Evolutionary conservation across 805 yeast species (phyloP), one percentile per base, ranked within the genome.

Genomic region (Starmerella gropengiesseri): DNA sequence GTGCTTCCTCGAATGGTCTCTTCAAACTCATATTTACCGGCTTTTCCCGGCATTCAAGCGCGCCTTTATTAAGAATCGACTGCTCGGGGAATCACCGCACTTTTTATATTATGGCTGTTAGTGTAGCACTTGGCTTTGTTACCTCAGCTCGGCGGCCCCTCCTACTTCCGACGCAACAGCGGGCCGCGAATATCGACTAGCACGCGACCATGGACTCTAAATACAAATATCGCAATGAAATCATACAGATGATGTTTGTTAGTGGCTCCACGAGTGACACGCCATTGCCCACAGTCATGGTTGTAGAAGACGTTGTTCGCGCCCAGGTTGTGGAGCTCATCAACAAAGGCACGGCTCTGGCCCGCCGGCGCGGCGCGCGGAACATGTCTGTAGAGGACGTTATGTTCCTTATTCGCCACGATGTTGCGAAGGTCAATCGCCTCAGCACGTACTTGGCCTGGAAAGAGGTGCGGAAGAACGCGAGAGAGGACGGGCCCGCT

Each of bases 201-300:
- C n/a, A n/a, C n/a, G n/a, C n/a, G n/a, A n/a, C n/a, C n/a, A 49
- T 49, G 52, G 52, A 49, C 30, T 41, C 45, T n/a, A 49, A 53
- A 18, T 78, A 82, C 65, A 77, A 79, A 57, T 91, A 89, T 61
- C 69, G 94, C 44, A 74, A 82, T 29, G 98, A 91, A 65, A 91
- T 91, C 55, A 98, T 91, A 62, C 91, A 65, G 66, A 91, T 91
- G 98, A 91, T 91, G 98, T 91, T 91, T 67, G 98, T 91, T 43
- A 73, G 81, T 43, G 98, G 98, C 2, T 97, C 91, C 60, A 76
- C 91, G 0, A 83, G 82, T 52, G 98, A 91, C 55, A 93, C 97
- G 1, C 94, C 96, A 0, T 72, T 80, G 13, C 94, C 83, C 50
- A 84, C 96, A 0, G 82, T 95, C 0, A 77, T 89, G n/a, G 64